Evolutionary conservation across 352 stramenopile species (phyloP), one percentile per base, ranked within the genome.

Genomic region (Bremia lactucae): DNA sequence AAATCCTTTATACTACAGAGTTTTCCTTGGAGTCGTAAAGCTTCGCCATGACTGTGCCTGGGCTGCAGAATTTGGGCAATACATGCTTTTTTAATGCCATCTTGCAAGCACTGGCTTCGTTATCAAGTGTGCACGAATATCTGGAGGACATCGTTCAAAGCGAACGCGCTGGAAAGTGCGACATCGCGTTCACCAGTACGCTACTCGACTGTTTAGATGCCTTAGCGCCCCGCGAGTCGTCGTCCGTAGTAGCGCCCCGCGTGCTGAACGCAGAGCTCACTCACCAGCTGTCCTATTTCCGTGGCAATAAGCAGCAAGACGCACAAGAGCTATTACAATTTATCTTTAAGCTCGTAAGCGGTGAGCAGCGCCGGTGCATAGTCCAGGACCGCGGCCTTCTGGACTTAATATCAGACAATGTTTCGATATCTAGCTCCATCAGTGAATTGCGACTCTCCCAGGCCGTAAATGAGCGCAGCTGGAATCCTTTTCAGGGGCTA

Each of bases 1-100:
- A 39, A 46, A 38, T 26, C 9, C 5, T n/a, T 36, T 26, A 9
- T 4, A 34, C n/a, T 19, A 22, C 18, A 36, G 15, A 37, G 31
- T 37, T 18, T 37, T 18, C 31, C 31, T 23, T 37, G 15, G 21
- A 36, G 29, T 15, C 29, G 20, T 36, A 15, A 37, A 37, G 31
- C 14, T 21, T 41, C 35, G 35, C 36, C 36, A 42, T 56, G 20
- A 28, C 44, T 2, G 41, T 56, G 13, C 48, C 77, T 0, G 82
- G 82, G n/a, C 68, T 93, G 28, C 65, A 84, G 53, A 94, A 94
- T 49, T 59, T 94, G n/a, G 80, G 82, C 54, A 94, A 94, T 52
- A 90, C 82, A 36, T 94, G 82, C 62, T 94, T 89, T 52, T 89
- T 94, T 63, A 94, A 94, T 49, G 82, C 80, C 21, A 87, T 94